Evolutionary conservation across 2,329 filamentous ascomycete genomes (phyloP), one percentile per base, ranked within the genome.

Genomic region (Apiospora sp.): DNA sequence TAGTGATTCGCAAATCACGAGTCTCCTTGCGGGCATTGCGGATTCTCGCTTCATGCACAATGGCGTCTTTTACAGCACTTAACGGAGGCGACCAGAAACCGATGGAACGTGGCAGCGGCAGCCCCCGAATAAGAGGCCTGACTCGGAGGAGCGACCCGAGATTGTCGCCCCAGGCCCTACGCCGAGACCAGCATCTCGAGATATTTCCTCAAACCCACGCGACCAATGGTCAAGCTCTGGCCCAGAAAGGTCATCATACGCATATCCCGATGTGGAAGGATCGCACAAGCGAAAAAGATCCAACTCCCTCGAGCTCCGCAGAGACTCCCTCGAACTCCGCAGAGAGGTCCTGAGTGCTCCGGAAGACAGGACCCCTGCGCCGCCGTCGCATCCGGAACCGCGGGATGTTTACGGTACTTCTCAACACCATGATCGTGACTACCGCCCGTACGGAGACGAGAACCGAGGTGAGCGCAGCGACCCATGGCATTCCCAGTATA

Each of bases 241-340:
- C 67, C 76, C 80, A 54, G 87, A 89, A 4, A 81, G 85, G 71
- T 78, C 83, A 48, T 77, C 83, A 22, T 84, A 85, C 74, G 75
- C 75, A 49, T 85, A 86, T 76, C 75, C 85, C 7, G 84, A 87
- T 44, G 78, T 80, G n/a, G 88, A 91, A 48, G 79, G 78, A 22
- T 83, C 87, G 24, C 87, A 90, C 77, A 92, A 92, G 82, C 89
- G 91, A 78, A 96, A 94, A 82, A 89, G 93, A 73, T 94, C 93
- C 8, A 84, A 86, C 67, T 93, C n/a, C n/a, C 81, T 85, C 49
- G 91, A 91, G 72, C 80, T 80, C 8, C 80, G 82, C 71, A 82
- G 83, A 75, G 85, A 87, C n/a, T n/a, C n/a, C n/a, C 81, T 85
- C 49, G 91, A 91, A 72, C 80, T 80, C 8, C 80, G 82, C 71